Evolutionary conservation across 192 early-diverging fungal genomes (phyloP).

Genomic region (Thamnidium elegans): DNA sequence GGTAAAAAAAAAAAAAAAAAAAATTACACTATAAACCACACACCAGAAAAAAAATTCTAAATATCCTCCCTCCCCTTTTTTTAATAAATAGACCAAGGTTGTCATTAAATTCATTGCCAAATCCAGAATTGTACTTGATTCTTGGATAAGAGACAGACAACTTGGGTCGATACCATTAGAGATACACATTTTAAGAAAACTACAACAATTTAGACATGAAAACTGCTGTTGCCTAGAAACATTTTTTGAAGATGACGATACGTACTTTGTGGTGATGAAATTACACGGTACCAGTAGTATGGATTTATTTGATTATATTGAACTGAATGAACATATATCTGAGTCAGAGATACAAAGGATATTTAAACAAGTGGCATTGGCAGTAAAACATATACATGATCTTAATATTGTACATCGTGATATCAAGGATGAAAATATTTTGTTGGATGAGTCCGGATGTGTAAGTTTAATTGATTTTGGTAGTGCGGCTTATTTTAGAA

Average conservation of each 20-base stretch:
- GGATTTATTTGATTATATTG: conserved; percentile 51
- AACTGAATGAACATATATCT: conserved; percentile 32
- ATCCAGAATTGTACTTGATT: conserved; percentile 55
- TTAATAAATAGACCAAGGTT: conserved; percentile 32
- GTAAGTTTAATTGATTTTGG: conserved; percentile 85
- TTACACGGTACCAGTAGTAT: conserved; percentile 39
- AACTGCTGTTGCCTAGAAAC: conserved; percentile 51
- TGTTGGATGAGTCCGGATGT: conserved; percentile 55
- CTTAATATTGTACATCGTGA: conserved; percentile 66
- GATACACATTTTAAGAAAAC: conserved; percentile 62
- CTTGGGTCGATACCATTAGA: conserved; percentile 67
- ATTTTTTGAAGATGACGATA: conserved; percentile 66
- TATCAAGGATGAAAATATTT: conserved; percentile 86
- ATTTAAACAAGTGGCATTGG: conserved; percentile 36
- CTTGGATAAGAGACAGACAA: conserved; percentile 59
- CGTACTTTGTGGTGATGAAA: conserved; percentile 63
- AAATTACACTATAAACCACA: too few species aligned
- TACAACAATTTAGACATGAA: conserved; percentile 43
- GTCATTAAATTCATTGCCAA: conserved; percentile 74
- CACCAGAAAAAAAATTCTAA: too few species aligned
- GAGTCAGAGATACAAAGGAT: conserved; percentile 29
- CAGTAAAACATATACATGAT: conserved; percentile 47
- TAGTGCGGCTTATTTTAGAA: conserved; percentile 66
- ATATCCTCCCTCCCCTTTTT: conserved; percentile 6
- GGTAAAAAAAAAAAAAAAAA: conserved; percentile 30